Percentiles rank a stretch among this genome's conserved stretches.
These are phyloP conservation scores for Penicillium lividum DNA, from an alignment of 495 filamentous ascomycete genomes.

Conservation along the genomic window DNA sequence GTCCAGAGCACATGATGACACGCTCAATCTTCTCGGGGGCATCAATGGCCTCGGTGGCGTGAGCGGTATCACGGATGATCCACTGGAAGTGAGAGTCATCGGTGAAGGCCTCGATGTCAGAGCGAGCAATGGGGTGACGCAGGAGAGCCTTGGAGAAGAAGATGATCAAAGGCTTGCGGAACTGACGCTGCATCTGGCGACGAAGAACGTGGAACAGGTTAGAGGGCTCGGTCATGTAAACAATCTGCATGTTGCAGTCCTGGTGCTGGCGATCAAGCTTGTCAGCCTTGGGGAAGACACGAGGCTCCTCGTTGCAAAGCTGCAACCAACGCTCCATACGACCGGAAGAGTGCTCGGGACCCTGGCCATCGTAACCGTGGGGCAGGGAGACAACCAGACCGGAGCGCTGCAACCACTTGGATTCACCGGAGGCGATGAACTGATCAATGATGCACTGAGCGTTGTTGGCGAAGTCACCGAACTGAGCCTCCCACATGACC, in stretches of 20 bases:
- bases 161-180: conserved; percentile 93
- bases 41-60: conserved; percentile 66
- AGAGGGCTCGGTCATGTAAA: conserved; percentile 86
- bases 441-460: conserved; percentile 98
- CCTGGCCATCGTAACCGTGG: conserved; percentile 97
- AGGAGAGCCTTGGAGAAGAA: conserved; percentile 98
- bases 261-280: conserved; percentile 98
- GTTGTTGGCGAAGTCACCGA: conserved; percentile 99
- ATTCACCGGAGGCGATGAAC: conserved; percentile 95
- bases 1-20: conserved; percentile 90
- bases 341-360: conserved; percentile 96
- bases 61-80: conserved; percentile 88
- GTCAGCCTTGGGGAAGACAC: conserved; percentile 80
- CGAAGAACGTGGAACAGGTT: conserved; percentile 97
- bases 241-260: conserved; percentile 99
- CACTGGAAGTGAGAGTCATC: conserved; percentile 92
- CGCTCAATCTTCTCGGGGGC: conserved; percentile 87
- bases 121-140: conserved; percentile 88
- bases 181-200: conserved; percentile 97
- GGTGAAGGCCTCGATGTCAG: conserved; percentile 83
- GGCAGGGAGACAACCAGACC: conserved; percentile 92
- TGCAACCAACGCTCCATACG: conserved; percentile 97
- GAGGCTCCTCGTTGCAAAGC: conserved; percentile 96
- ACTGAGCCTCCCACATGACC: conserved; percentile 99
- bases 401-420: conserved; percentile 97